phyloP scores from a whole-genome alignment of 2,329 filamentous ascomycete species.

The Ophiostoma fasciatum region DNA sequence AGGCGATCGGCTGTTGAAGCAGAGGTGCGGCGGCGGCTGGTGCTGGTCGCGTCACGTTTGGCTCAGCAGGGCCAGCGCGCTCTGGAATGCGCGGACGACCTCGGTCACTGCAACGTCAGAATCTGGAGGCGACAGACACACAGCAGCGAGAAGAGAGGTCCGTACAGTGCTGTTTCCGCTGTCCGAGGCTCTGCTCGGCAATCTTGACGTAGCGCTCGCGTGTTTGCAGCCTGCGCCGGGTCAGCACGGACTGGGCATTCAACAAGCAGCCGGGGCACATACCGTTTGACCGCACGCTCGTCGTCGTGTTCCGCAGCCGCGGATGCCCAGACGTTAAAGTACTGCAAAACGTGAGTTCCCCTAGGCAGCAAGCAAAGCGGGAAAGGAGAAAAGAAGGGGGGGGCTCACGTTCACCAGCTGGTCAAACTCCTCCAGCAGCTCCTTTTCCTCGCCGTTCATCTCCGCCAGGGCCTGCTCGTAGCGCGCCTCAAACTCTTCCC shows the following conservation, averaged over 20 bases:
- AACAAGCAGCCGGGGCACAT: conserved; percentile 13
- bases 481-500: conserved; percentile 57
- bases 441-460: conserved; percentile 47
- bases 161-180: conserved; percentile 72
- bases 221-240: conserved; percentile 50
- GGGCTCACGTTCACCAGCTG: conserved; percentile 52
- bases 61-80: conserved; percentile 40
- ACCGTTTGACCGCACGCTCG: conserved; percentile 64
- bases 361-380: not conserved
- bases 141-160: conserved; percentile 5
- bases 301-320: conserved; percentile 59
- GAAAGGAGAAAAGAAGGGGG: conserved; percentile 9
- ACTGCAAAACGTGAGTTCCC: no score
- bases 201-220: conserved; percentile 62
- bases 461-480: conserved; percentile 53
- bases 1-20: no score
- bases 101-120: conserved; percentile 27
- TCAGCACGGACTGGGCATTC: no score
- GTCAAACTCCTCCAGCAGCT: conserved; percentile 52
- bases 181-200: conserved; percentile 54
- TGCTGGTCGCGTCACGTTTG: conserved; percentile 13
- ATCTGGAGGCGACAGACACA: not conserved
- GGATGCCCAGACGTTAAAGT: conserved; percentile 66
- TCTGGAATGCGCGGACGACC: conserved; percentile 49
- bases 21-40: no score